Percentiles rank a stretch among this genome's conserved stretches.
These are phyloP conservation scores for Paragyromitra xinjiangensis DNA, from an alignment of 495 filamentous ascomycete genomes.

Conservation along the genomic window DNA sequence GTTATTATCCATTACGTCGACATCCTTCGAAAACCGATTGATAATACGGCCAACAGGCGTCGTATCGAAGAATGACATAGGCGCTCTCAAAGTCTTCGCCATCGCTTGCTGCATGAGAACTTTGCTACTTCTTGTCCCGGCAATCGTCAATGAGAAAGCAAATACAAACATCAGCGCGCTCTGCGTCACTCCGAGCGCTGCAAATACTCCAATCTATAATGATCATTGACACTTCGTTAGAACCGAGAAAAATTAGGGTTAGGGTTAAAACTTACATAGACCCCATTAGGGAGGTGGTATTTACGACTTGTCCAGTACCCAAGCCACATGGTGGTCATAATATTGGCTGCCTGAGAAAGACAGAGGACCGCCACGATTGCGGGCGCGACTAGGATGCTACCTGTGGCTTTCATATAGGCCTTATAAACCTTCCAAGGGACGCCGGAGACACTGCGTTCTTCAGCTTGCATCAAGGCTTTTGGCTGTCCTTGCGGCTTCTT, in stretches of 20 bases:
- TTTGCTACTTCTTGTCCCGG: slow-evolving; percentile 81
- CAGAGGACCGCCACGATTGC: slow-evolving; percentile 72
- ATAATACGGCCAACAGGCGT: slow-evolving; percentile 96
- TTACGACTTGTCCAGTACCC: slow-evolving; percentile 84
- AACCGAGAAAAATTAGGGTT: neutral
- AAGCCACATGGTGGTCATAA: slow-evolving; percentile 88
- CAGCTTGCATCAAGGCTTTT: slow-evolving; percentile 85
- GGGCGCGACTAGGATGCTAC: slow-evolving; percentile 74
- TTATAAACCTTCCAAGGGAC: slow-evolving; percentile 85
- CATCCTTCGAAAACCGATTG: slow-evolving; percentile 95
- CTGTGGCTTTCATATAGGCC: slow-evolving; percentile 82
- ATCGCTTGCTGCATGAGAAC: slow-evolving; percentile 87
- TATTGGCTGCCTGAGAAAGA: slow-evolving; percentile 80
- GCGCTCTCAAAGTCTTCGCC: slow-evolving; percentile 80
- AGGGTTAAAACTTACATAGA: slow-evolving; percentile 63
- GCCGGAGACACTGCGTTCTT: slow-evolving; percentile 83
- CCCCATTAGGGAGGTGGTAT: slow-evolving; percentile 69
- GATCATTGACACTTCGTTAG: slow-evolving; percentile 41
- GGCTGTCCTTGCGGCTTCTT: slow-evolving; percentile 68
- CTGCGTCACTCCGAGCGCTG: slow-evolving; percentile 74
- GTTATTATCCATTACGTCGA: slow-evolving; percentile 94
- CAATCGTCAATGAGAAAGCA: slow-evolving; percentile 72
- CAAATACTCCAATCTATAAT: slow-evolving; percentile 78
- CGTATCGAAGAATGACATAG: slow-evolving; percentile 98
- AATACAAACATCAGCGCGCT: slow-evolving; percentile 82